A percentile compares a stretch with the other conserved stretches of the same genome.
phyloP scores from a whole-genome alignment of 2,329 filamentous ascomycete species.

The Hypoxylon sp. region DNA sequence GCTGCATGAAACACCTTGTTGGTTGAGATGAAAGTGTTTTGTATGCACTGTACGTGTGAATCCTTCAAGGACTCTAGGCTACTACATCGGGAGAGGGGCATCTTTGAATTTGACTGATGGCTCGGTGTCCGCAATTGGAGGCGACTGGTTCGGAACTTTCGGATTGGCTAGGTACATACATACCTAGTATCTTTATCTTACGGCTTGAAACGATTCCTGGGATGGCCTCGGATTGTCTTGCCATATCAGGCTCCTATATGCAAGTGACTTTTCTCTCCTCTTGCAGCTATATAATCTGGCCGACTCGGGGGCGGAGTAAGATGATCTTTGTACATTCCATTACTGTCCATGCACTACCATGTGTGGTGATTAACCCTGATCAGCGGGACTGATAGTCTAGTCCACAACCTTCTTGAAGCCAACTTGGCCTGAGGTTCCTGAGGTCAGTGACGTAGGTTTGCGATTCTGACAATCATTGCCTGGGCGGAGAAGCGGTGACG shows the following conservation, averaged over 20 bases:
- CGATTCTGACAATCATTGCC: slow-evolving; percentile 7
- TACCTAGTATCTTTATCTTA: slow-evolving; percentile 12
- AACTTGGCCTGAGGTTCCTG: not conserved
- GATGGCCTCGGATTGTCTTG: not conserved
- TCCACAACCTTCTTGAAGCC: not conserved
- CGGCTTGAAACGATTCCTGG: slow-evolving; percentile 24
- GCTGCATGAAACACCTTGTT: slow-evolving; percentile 22
- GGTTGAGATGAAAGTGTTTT: slow-evolving; percentile 16
- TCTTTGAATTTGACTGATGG: slow-evolving; percentile 1
- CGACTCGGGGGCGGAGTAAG: slow-evolving; percentile 23
- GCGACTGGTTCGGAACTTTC: no score
- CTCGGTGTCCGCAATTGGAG: slow-evolving; percentile 17
- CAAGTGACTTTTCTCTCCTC: slow-evolving; percentile 9
- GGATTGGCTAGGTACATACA: no score
- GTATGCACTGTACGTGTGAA: slow-evolving; percentile 22
- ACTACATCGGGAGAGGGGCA: not conserved
- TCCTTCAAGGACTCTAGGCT: slow-evolving; percentile 19
- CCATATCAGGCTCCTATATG: not conserved
- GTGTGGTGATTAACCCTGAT: slow-evolving; percentile 12
- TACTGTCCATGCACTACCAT: slow-evolving; percentile 2
- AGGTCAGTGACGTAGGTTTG: slow-evolving; percentile 19
- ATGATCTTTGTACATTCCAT: slow-evolving; percentile 12
- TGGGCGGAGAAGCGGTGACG: slow-evolving; percentile 12
- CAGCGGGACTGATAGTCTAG: slow-evolving; percentile 1
- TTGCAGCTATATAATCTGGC: slow-evolving; percentile 19